These are phyloP conservation scores for Coemansia sp. DNA, from an alignment of 192 early-diverging fungal genomes.

Conservation along the genomic window DNA sequence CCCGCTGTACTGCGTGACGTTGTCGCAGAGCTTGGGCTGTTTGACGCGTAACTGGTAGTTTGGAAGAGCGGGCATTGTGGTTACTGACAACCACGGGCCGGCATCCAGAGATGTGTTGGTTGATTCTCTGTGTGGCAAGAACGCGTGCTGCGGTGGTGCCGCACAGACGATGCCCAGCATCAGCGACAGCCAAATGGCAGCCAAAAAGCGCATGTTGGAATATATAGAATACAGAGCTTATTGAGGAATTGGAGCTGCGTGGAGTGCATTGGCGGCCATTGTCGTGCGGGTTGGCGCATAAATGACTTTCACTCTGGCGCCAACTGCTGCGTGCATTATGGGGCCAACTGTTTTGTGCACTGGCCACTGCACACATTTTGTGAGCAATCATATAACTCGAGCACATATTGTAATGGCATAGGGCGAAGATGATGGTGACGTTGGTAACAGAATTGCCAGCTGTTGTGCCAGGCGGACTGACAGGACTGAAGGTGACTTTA, in stretches of 20 bases:
- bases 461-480: conserved; percentile 13
- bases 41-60: conserved; percentile 17
- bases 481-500: conserved; percentile 27
- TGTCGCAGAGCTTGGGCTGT: conserved; percentile 73
- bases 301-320: no score
- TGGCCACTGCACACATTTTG: no score
- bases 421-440: conserved; percentile 19
- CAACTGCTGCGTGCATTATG: no score
- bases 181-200: neutral
- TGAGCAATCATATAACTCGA: neutral
- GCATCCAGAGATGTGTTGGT: neutral
- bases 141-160: neutral
- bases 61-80: neutral
- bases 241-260: no score
- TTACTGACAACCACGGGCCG: neutral
- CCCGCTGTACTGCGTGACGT: conserved; percentile 84
- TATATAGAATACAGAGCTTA: no score
- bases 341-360: no score
- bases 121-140: neutral
- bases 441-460: conserved; percentile 8
- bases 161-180: neutral
- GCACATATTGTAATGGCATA: conserved; percentile 1
- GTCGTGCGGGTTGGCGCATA: no score
- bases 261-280: no score
- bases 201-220: no score